Evolutionary conservation across 495 filamentous ascomycete species (phyloP).

Genomic region (Mycothermus thermophilus): DNA sequence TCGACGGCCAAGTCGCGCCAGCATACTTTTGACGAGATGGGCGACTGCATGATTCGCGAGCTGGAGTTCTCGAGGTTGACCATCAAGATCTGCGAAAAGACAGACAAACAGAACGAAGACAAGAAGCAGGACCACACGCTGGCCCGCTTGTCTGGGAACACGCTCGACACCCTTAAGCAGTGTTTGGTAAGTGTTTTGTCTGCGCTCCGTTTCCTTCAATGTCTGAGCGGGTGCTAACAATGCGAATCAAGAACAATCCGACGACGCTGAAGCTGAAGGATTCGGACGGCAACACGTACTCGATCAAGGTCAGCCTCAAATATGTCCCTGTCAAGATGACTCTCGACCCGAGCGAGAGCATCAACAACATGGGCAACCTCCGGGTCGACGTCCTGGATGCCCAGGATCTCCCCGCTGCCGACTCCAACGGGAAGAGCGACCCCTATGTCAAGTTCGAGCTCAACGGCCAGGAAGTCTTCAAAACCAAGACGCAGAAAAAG

Average conservation of each 20-base stretch:
- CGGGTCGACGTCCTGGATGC: constrained; percentile 85
- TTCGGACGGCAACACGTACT: constrained; percentile 60
- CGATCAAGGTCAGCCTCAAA: constrained; percentile 77
- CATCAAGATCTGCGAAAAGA: constrained; percentile 62
- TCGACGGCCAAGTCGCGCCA: constrained; percentile 51
- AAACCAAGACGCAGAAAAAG: constrained; percentile 93
- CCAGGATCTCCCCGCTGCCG: constrained; percentile 73
- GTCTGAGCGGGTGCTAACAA: constrained; percentile 1
- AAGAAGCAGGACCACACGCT: constrained; percentile 57
- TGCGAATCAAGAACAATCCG: constrained; percentile 57
- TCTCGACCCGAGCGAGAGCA: constrained; percentile 86
- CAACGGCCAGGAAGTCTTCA: constrained; percentile 73
- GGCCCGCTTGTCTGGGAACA: constrained; percentile 73
- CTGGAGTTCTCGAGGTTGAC: constrained; percentile 90
- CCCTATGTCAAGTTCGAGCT: constrained; percentile 92
- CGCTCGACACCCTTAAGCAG: constrained; percentile 70
- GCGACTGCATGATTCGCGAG: constrained; percentile 91
- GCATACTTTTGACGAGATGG: constrained; percentile 70
- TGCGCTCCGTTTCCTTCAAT: background rate
- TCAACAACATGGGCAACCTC: constrained; percentile 94
- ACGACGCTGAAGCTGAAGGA: constrained; percentile 66
- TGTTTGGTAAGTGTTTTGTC: constrained; percentile 49
- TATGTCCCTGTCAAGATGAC: constrained; percentile 90
- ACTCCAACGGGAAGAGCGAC: constrained; percentile 92
- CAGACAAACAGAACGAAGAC: constrained; percentile 57